A percentile compares a stretch with the other conserved stretches of the same genome.
Conservation (phyloP, 495 filamentous ascomycete species). For the Hyphodiscus hymeniophilus region DNA sequence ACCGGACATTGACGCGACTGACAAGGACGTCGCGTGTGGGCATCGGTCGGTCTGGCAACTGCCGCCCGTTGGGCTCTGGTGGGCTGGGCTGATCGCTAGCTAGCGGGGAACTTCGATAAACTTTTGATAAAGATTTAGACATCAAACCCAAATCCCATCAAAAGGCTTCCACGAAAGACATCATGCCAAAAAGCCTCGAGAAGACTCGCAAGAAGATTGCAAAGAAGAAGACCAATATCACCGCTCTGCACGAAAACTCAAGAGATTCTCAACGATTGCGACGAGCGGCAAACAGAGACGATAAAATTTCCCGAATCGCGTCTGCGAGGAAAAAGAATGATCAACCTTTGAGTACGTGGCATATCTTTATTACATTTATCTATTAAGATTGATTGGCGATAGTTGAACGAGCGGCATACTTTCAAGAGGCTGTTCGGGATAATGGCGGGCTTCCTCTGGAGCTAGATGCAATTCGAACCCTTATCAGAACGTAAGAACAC, state of each 20-base stretch:
- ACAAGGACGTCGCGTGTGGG: no score
- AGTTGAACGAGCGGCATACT: slow-evolving; percentile 69
- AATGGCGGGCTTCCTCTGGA: slow-evolving; percentile 46
- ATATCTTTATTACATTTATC: not conserved
- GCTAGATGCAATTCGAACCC: slow-evolving; percentile 46
- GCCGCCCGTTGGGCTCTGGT: not conserved
- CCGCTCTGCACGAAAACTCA: slow-evolving; percentile 73
- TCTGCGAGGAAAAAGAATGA: slow-evolving; percentile 55
- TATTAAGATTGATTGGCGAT: not conserved
- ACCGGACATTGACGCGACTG: not conserved
- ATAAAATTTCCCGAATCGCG: slow-evolving; percentile 61
- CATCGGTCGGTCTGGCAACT: not conserved
- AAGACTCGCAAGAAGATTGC: slow-evolving; percentile 80
- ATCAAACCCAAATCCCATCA: not conserved
- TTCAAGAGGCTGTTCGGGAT: slow-evolving; percentile 52
- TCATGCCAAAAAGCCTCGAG: slow-evolving; percentile 61
- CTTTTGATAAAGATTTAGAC: not conserved
- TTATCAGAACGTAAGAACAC: slow-evolving; percentile 51
- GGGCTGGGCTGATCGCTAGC: no score
- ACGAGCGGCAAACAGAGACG: slow-evolving; percentile 63
- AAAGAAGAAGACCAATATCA: slow-evolving; percentile 61
- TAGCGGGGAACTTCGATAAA: no score
- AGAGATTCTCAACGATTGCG: slow-evolving; percentile 68
- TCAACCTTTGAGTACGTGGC: slow-evolving; percentile 57
- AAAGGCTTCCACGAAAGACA: not conserved